Base-by-base conservation (phyloP, 208 protist genomes). In the Tritrichomonas foetus region DNA sequence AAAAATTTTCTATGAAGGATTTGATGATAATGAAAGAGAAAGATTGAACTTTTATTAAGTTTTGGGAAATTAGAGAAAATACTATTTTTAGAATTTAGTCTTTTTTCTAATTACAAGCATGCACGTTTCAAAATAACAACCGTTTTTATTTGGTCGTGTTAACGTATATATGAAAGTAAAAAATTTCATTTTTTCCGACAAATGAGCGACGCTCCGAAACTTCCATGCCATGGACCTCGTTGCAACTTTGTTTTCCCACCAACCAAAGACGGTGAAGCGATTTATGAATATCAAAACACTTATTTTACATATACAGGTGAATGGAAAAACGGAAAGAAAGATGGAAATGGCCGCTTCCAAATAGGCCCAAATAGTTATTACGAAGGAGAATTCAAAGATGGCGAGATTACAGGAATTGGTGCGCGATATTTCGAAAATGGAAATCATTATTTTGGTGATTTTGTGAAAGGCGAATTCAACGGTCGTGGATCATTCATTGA, bases 311-410 rank as follows among this genome's bases (percentile, higher is more conserved):
- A 89, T n/a, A 89, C 39, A 53, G 78, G 78, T 2, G 78, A 89
- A 44, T 89, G 78, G 78, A 89, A 89, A 89, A 49, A 89, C 33
- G 78, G 78, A 89, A 89, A 89, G n/a, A 89, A 89, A 89, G 78
- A 89, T 33, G 78, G 78, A 0, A 20, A 57, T 27, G 78, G 78
- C 3, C 33, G 44, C 0, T 89, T 89, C 16, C 39, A 53, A 14
- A 89, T 89, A 53, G 78, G 78, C 25, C 33, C 33, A n/a, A 57
- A 89, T 50, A 89, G 78, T 47, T 89, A 89, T 33, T 89, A 89
- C 16, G 78, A 89, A 39, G 78, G 78, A 0, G 78, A 89, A 16
- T 89, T 89, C 30, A 33, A 16, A 39, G 16, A 89, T 89, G 78
- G 78, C 30, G 78, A 89, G 57, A 89, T 89, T 20, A 89, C 78